Evolutionary conservation across 2,329 filamentous ascomycete genomes (phyloP), one percentile per base, ranked within the genome.

Genomic region (Pseudogymnoascus sp.): DNA sequence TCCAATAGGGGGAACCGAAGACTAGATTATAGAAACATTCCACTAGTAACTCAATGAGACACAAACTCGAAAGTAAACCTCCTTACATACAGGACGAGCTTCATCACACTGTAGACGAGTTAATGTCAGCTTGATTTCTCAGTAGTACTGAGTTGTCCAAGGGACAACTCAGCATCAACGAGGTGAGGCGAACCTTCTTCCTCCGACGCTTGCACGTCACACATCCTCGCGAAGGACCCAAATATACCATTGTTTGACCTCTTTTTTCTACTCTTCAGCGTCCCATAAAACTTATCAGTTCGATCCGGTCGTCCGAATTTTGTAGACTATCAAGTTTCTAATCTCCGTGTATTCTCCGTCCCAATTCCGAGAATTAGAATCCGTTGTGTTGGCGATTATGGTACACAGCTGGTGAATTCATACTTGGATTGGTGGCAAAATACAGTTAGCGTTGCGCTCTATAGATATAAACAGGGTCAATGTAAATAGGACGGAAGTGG

Each of bases 161-260:
- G 1, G 16, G 26, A 19, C 16, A 19, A 21, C 4, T 45, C 12
- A 26, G 21, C 14, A 26, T 26, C 41, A n/a, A 26, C 6, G n/a
- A 12, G 41, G 14, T 6, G 23, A 21, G 29, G 38, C 61, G 11
- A 4, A 68, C 67, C 65, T 69, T 69, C 45, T 69, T 69, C 31
- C 68, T 60, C 19, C 67, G 58, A 29, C 45, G 55, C 26, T 62
- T 66, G 37, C 68, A 69, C n/a, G 68, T 66, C n/a, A 62, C 60
- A 52, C 68, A 69, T 10, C 67, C 68, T 23, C 67, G 63, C 21
- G 68, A 69, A 12, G 68, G 68, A 11, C 64, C 64, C 14, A 58
- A 55, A 38, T 64, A 66, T 4, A 66, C 64, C 64, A 66, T 64
- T 43, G 14, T 16, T 5, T 1, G 14, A 2, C 6, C 23, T 29